Evolutionary conservation across 768 basidiomycete genomes (phyloP).

Genomic region (Boletus barrowsii): DNA sequence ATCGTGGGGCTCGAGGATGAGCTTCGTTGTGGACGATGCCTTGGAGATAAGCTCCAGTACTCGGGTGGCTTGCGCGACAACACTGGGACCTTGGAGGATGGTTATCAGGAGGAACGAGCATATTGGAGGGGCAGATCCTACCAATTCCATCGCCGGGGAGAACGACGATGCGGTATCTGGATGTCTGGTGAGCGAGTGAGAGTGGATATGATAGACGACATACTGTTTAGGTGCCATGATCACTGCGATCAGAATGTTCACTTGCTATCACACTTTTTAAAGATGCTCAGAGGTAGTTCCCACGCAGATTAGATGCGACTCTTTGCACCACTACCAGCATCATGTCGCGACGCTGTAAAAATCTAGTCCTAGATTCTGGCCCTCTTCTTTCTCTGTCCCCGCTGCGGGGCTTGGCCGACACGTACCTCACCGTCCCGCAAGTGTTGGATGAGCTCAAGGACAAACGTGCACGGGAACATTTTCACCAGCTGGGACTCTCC

Average conservation of each 20-base stretch:
- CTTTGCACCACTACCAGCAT: not conserved
- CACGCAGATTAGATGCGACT: constrained; percentile 13
- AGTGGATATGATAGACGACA: constrained; percentile 12
- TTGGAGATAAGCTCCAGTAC: constrained; percentile 74
- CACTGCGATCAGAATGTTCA: not conserved
- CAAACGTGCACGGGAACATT: constrained; percentile 80
- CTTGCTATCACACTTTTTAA: too few relatives aligned
- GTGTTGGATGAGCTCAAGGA: constrained; percentile 91
- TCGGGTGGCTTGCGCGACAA: constrained; percentile 78
- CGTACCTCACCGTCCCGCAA: constrained; percentile 85
- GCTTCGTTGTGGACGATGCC: constrained; percentile 58
- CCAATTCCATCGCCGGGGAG: constrained; percentile 98
- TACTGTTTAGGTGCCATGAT: constrained; percentile 47
- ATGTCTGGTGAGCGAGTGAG: constrained; percentile 4
- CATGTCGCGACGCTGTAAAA: constrained; percentile 56
- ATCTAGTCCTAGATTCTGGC: constrained; percentile 90
- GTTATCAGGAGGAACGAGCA: not conserved
- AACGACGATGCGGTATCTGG: constrained; percentile 82
- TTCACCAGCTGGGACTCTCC: constrained; percentile 71
- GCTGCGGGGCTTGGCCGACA: constrained; percentile 82
- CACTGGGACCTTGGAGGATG: constrained; percentile 72
- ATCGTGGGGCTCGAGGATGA: constrained; percentile 69
- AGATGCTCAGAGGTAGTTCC: not conserved
- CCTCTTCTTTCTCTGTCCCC: constrained; percentile 88
- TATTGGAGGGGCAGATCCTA: constrained; percentile 30